Base-by-base conservation (phyloP, 169 alveolate species). In the Blepharisma undulans region DNA sequence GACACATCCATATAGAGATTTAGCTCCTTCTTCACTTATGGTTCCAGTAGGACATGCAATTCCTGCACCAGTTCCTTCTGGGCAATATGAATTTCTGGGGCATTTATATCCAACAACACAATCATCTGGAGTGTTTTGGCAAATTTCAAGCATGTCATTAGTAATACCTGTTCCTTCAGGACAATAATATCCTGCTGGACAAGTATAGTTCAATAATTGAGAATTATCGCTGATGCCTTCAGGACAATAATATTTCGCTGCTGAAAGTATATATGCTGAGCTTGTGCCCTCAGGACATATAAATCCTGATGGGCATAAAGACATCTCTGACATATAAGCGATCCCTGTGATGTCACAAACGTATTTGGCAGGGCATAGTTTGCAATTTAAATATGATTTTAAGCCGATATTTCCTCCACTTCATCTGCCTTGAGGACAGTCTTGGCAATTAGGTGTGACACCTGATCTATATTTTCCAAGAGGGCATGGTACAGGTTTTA, bases 401-500 rank as follows among this genome's bases (percentile, higher is more conserved):
- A 36, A n/a, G 6, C 72, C 84, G 3, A 32, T 27, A 4, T 82
- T 82, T 71, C 84, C 91, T 25, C 29, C 91, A 25, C 36, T n/a
- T 32, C 80, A 86, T 22, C 84, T 86, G 7, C 91, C 91, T 29
- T 29, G 84, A 86, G 84, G 82, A 8, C 91, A 86, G 8, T 25
- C 84, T n/a, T 30, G 29, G n/a, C 91, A 86, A 19, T 86, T 25
- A 18, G 72, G 27, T 21, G 72, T 27, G 1, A 72, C 25, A 1
- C 91, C 91, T 7, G 29, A 21, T 48, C 91, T 86, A 72, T 66
- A 86, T 4, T 30, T 71, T 16, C 94, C 94, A 22, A 30, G 36
- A 29, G 94, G 94, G 34, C 94, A 92, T 19, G 78, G 87, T 32
- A 80, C 60, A 27, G 94, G 94, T 27, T 77, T 88, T 60, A 33